A percentile compares a stretch with the other conserved stretches of the same genome.
Conservation (phyloP, 2,329 filamentous ascomycete species). For the Dactylellina haptotyla region DNA sequence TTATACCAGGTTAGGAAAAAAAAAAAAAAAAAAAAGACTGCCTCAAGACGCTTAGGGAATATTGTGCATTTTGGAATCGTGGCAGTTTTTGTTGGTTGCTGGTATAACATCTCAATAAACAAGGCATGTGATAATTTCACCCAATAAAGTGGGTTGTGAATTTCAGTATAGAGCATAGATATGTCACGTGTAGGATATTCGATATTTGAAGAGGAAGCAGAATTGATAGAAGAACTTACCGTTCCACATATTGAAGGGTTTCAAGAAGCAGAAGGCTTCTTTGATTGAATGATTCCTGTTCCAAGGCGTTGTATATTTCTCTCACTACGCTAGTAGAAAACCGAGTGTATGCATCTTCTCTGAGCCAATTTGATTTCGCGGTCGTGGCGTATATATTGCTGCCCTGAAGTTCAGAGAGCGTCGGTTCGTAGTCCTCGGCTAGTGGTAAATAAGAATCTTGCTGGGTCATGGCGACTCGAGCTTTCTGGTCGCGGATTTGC, state of each 20-base stretch:
- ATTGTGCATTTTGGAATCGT: background rate
- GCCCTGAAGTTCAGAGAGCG: constrained; percentile 75
- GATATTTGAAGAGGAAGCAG: no score
- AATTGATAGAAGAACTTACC: constrained; percentile 63
- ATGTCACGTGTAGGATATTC: background rate
- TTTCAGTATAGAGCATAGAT: background rate
- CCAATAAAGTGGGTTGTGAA: no score
- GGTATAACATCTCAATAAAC: no score
- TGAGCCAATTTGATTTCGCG: constrained; percentile 86
- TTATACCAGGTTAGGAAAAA: background rate
- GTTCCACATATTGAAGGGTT: constrained; percentile 88
- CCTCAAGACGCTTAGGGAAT: background rate
- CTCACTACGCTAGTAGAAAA: constrained; percentile 83
- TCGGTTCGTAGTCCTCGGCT: constrained; percentile 67
- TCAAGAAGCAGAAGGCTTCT: constrained; percentile 84
- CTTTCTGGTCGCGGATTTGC: background rate
- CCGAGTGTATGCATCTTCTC: constrained; percentile 67
- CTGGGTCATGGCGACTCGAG: constrained; percentile 4
- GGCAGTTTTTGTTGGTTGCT: background rate
- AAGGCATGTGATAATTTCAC: no score
- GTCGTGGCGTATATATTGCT: constrained; percentile 78
- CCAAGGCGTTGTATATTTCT: constrained; percentile 87
- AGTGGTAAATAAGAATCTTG: constrained; percentile 54
- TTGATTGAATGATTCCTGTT: constrained; percentile 80
- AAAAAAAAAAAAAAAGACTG: no score